Evolutionary conservation across 495 filamentous ascomycete species (phyloP).

Genomic region (Lindgomyces ingoldianus): DNA sequence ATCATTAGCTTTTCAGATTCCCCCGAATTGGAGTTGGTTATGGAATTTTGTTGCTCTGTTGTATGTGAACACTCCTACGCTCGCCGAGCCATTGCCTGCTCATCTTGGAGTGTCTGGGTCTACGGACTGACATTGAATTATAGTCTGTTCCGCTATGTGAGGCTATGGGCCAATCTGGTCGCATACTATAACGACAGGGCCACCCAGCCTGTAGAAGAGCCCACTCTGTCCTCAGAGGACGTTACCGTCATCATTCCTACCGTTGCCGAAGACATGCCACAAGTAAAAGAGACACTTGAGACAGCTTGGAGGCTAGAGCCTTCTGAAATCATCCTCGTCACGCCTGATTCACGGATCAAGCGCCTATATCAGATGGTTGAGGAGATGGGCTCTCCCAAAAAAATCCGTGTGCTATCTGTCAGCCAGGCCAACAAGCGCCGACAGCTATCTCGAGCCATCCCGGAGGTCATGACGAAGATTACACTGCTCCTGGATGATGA

Average conservation of each 20-base stretch:
- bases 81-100: not conserved
- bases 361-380: conserved; percentile 55
- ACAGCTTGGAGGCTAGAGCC: conserved; percentile 60
- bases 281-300: conserved; percentile 60
- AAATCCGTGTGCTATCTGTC: conserved; percentile 45
- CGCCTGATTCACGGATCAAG: conserved; percentile 63
- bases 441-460: conserved; percentile 79
- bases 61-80: conserved; percentile 13
- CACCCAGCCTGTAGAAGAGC: conserved; percentile 61
- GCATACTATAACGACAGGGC: conserved; percentile 63
- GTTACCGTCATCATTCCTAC: conserved; percentile 75
- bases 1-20: conserved; percentile 29
- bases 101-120: too few relatives aligned
- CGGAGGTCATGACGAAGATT: conserved; percentile 70
- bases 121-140: conserved; percentile 8
- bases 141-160: conserved; percentile 54
- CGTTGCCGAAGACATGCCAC: conserved; percentile 62
- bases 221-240: conserved; percentile 66
- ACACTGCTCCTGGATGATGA: conserved; percentile 87
- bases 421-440: conserved; percentile 72
- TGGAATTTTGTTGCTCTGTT: conserved; percentile 29
- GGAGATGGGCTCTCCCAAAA: conserved; percentile 47
- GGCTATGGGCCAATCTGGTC: conserved; percentile 64
- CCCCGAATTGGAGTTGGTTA: conserved; percentile 38
- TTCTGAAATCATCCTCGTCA: conserved; percentile 61